These are phyloP conservation scores for Citrullus mucosospermus DNA, from an alignment of 306 rosid genomes.

Conservation along the genomic window DNA sequence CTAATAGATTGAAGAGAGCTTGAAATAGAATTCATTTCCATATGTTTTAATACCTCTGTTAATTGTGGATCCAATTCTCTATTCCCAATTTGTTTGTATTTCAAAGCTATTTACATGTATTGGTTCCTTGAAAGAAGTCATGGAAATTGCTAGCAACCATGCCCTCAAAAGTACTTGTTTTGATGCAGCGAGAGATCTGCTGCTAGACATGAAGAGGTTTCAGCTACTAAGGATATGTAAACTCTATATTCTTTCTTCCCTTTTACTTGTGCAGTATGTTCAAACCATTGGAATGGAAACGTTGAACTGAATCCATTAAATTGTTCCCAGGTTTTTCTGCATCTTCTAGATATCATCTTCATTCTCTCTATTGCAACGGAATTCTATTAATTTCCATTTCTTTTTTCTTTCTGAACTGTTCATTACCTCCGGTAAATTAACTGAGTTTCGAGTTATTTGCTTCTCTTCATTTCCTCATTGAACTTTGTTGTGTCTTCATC, in stretches of 20 bases:
- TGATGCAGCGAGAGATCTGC: background rate
- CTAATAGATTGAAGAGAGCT: conserved; percentile 5
- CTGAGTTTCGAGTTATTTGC: background rate
- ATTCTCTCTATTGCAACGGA: background rate
- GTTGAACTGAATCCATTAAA: background rate
- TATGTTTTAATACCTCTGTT: background rate
- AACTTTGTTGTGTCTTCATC: background rate
- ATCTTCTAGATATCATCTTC: background rate
- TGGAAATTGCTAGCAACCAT: background rate
- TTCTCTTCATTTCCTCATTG: background rate
- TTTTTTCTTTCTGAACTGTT: background rate
- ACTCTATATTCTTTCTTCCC: background rate
- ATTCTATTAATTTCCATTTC: background rate
- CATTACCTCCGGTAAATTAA: background rate
- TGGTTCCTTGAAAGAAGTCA: background rate
- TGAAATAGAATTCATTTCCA: background rate
- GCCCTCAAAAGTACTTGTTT: background rate
- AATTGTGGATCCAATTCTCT: background rate
- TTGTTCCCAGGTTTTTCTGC: background rate
- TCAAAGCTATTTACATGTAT: background rate
- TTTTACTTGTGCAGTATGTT: background rate
- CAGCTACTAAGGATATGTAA: background rate
- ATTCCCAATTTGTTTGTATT: background rate
- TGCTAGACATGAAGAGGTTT: background rate
- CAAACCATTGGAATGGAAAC: background rate